Base-by-base conservation (phyloP, 768 basidiomycete species). In the Hypholoma fasciculare region DNA sequence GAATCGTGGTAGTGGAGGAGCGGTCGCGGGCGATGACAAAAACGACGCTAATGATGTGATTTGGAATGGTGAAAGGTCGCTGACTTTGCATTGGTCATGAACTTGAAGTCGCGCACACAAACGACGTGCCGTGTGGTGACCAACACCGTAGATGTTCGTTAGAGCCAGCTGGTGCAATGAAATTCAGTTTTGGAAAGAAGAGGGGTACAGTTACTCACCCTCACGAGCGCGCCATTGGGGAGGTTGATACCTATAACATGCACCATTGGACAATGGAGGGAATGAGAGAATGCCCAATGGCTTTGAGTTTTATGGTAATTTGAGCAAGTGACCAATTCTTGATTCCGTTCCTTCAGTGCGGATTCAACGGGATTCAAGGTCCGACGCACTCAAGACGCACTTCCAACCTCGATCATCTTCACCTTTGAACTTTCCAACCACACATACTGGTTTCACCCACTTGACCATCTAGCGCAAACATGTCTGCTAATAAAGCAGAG, bases 81-180 rank as follows among this genome's bases (percentile, higher is more conserved):
- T 83, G 63, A 99, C 86, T 72, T 83, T 86, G 74, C 89, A 86
- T 61, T 80, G 81, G 78, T 93, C 87, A 73, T 98, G 95, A 52
- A 99, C 92, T 68, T 92, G 90, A 46, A 97, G 85, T 59, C 97
- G 88, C 9, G 96, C 93, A 68, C 96, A 94, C 34, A 99, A 80
- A 27, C 89, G 87, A 56, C 84, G 81, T 8, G 96, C 85, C 14
- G 85, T 90, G 60, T 81, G 75, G 65, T 79, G 82, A 5, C 91
- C 92, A 67, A 99, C 80, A 20, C 97, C 97, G 70, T 95, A 94
- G 77, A 98, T 94, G 50, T 81, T 78, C 13, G 89, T 92, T 58
- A 99, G 74, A n/a, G 95, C 96, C 75, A 88, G 86, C 96, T 99
- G 54, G 17, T 37, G 34, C 23, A 12, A 12, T n/a, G 54, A 27